Evolutionary conservation across 2,329 filamentous ascomycete species (phyloP).

Genomic region (Macrophomina phaseolina): DNA sequence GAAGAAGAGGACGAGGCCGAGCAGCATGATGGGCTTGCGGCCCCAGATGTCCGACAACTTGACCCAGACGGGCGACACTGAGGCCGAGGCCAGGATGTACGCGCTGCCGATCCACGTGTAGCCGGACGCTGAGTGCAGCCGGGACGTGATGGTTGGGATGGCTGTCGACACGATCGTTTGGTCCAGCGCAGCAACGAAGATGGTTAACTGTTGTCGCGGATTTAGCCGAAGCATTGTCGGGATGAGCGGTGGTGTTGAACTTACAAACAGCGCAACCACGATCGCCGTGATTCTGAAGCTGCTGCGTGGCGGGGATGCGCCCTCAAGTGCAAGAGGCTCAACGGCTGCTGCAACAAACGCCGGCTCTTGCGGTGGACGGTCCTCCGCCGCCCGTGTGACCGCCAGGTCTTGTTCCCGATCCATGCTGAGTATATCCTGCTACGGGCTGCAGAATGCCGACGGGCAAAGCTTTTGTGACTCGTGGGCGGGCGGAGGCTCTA

Average conservation of each 20-base stretch:
- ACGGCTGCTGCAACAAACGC: background rate
- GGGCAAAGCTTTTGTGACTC: too few species aligned
- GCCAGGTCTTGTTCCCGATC: background rate
- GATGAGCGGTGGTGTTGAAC: background rate
- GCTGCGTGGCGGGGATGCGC: background rate
- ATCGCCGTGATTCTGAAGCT: background rate
- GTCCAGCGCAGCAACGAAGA: constrained; percentile 51
- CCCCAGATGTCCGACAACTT: constrained; percentile 65
- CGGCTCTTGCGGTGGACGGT: background rate
- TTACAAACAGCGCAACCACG: background rate
- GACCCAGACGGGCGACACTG: constrained; percentile 73
- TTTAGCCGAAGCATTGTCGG: too few species aligned
- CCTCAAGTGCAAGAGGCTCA: background rate
- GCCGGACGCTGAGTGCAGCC: constrained; percentile 70
- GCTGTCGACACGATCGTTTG: constrained; percentile 69
- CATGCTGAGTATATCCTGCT: background rate
- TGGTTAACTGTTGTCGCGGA: constrained; percentile 37
- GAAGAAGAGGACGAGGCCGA: constrained; percentile 56
- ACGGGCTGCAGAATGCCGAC: too few species aligned
- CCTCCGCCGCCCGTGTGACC: background rate
- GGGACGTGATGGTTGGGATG: constrained; percentile 67
- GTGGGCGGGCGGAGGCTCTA: too few species aligned
- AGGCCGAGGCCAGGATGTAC: constrained; percentile 73
- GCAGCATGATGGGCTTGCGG: constrained; percentile 59
- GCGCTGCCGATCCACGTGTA: constrained; percentile 81